Evolutionary conservation across 129 eudicot species (phyloP).

Genomic region (Pseudognaphalium luteoalbum): DNA sequence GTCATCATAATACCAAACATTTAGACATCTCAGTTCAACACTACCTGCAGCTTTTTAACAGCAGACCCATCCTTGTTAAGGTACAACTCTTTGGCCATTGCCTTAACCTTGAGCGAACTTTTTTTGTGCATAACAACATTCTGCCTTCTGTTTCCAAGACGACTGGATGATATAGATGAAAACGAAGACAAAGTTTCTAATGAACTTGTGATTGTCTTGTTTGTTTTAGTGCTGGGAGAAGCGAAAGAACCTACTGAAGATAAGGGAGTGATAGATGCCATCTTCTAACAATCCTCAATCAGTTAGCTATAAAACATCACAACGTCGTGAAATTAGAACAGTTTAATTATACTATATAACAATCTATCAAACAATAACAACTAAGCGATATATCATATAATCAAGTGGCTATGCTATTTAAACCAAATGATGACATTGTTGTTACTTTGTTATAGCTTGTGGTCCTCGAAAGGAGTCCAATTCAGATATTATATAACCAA

Average conservation of each 20-base stretch:
- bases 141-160: conserved; percentile 46
- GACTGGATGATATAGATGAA: conserved; percentile 44
- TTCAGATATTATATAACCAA: background rate
- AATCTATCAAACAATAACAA: background rate
- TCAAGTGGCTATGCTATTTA: no score
- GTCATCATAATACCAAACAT: background rate
- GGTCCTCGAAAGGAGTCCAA: background rate
- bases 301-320: conserved; percentile 20
- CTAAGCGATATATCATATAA: background rate
- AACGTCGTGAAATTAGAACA: background rate
- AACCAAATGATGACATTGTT: background rate
- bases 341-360: background rate
- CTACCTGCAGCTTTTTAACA: conserved; percentile 71
- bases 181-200: conserved; percentile 58
- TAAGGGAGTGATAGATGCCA: conserved; percentile 52
- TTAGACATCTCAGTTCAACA: background rate
- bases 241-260: conserved; percentile 47
- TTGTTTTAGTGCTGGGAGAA: conserved; percentile 28
- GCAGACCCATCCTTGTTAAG: conserved; percentile 78
- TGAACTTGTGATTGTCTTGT: conserved; percentile 10
- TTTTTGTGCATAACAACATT: conserved; percentile 43
- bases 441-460: background rate
- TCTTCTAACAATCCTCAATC: conserved; percentile 33
- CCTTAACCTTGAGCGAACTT: conserved; percentile 43
- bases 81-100: conserved; percentile 67